phyloP scores from a whole-genome alignment of 768 basidiomycete genomes.

The Polyporus arcularius region DNA sequence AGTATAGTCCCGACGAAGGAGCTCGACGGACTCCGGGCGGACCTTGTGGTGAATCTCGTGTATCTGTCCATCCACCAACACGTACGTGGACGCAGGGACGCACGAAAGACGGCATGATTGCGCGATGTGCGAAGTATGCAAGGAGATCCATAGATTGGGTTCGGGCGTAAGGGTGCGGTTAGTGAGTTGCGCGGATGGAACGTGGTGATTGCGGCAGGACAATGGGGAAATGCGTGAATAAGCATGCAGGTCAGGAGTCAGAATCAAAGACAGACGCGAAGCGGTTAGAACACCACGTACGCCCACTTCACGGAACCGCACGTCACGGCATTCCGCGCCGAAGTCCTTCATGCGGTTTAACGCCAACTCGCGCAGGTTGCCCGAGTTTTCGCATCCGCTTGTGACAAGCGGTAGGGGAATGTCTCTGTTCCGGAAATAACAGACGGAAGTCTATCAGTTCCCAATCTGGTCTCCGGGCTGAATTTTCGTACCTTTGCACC shows the following conservation, averaged over 20 bases:
- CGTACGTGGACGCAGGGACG: constrained; percentile 10
- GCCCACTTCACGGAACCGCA: constrained; percentile 96
- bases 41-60: constrained; percentile 99
- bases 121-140: neutral
- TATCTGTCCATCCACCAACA: constrained; percentile 54
- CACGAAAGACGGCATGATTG: constrained; percentile 1
- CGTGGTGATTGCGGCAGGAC: neutral
- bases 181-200: neutral
- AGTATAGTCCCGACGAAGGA: constrained; percentile 91
- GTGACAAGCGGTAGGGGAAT: constrained; percentile 96
- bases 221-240: neutral
- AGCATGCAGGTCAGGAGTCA: constrained; percentile 4
- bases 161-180: neutral
- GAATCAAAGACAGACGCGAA: neutral
- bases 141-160: neutral
- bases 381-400: constrained; percentile 96
- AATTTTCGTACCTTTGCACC: constrained; percentile 74
- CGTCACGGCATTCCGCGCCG: constrained; percentile 95
- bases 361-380: constrained; percentile 94
- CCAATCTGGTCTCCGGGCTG: neutral
- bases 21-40: constrained; percentile 91
- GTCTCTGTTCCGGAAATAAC: constrained; percentile 54
- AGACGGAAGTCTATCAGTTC: neutral
- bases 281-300: constrained; percentile 48
- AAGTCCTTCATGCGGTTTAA: constrained; percentile 99